Evolutionary conservation across 192 early-diverging fungal species (phyloP).

Genomic region (Backusella luteola): DNA sequence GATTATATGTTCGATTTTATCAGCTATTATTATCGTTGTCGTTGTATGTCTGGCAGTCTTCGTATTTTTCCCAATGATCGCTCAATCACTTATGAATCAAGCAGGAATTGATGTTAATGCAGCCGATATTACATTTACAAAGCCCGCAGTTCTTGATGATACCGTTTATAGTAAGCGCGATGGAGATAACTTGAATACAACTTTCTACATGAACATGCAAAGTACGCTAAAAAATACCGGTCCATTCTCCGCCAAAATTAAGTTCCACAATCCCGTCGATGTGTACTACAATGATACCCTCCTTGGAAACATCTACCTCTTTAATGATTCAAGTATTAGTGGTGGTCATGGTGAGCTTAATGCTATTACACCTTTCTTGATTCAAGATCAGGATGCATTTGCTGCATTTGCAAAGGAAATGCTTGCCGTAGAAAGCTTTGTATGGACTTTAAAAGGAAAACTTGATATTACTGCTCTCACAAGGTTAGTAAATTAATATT

Average conservation of each 20-base stretch:
- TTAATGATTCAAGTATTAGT: constrained; percentile 33
- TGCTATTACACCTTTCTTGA: constrained; percentile 35
- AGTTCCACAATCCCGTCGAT: constrained; percentile 48
- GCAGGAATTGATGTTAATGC: constrained; percentile 37
- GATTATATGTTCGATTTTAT: constrained; percentile 50
- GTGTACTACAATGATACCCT: constrained; percentile 44
- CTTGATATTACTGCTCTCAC: constrained; percentile 41
- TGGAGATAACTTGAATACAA: not conserved
- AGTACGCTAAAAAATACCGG: constrained; percentile 27
- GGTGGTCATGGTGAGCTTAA: constrained; percentile 42
- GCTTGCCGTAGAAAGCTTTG: constrained; percentile 42
- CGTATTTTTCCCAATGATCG: constrained; percentile 55
- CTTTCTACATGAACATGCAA: constrained; percentile 30
- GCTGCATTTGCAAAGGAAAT: constrained; percentile 46
- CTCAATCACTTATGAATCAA: constrained; percentile 48
- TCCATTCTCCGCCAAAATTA: constrained; percentile 48
- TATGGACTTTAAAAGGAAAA: constrained; percentile 46
- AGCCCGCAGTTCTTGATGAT: not conserved
- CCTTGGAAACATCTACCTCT: constrained; percentile 42
- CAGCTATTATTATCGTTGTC: constrained; percentile 42
- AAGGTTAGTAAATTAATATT: constrained; percentile 20
- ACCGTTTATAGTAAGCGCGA: constrained; percentile 6
- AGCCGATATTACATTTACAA: constrained; percentile 42
- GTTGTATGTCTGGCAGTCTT: constrained; percentile 46
- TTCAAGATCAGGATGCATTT: constrained; percentile 43